Percentiles rank a stretch among this genome's conserved stretches.
These are phyloP conservation scores for Biscogniauxia mediterranea DNA, from an alignment of 2,329 filamentous ascomycete species.

Conservation along the genomic window DNA sequence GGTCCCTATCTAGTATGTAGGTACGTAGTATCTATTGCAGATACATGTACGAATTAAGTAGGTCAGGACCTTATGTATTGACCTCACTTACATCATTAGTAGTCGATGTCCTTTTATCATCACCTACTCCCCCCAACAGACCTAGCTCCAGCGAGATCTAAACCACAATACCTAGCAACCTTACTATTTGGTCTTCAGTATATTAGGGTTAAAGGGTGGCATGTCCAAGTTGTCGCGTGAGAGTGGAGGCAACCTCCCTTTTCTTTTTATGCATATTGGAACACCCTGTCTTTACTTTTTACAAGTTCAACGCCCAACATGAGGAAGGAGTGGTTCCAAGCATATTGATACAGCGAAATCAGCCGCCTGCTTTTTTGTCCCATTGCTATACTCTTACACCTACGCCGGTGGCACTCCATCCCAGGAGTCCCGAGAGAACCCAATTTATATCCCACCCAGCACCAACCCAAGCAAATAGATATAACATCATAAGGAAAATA, in stretches of 20 bases:
- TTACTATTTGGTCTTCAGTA: background rate
- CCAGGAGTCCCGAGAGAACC: background rate
- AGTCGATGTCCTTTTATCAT: background rate
- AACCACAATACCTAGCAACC: too few relatives aligned
- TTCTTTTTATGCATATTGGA: background rate
- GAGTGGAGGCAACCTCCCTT: background rate
- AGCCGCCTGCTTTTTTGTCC: background rate
- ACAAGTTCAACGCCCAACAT: background rate
- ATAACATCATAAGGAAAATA: background rate
- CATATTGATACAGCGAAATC: background rate
- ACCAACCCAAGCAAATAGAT: background rate
- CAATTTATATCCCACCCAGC: conserved; percentile 1
- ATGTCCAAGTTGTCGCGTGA: background rate
- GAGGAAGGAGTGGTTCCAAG: background rate
- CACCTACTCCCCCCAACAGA: background rate
- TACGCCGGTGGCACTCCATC: background rate
- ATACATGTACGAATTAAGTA: background rate
- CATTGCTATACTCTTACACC: background rate
- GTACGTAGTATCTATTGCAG: background rate
- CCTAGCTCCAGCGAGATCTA: background rate
- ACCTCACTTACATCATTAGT: background rate
- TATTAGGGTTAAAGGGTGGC: background rate
- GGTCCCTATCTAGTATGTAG: too few relatives aligned
- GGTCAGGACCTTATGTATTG: too few relatives aligned
- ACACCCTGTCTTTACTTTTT: background rate